Conservation (phyloP, 1,139 yeast species). For the Yueomyces sp. region DNA sequence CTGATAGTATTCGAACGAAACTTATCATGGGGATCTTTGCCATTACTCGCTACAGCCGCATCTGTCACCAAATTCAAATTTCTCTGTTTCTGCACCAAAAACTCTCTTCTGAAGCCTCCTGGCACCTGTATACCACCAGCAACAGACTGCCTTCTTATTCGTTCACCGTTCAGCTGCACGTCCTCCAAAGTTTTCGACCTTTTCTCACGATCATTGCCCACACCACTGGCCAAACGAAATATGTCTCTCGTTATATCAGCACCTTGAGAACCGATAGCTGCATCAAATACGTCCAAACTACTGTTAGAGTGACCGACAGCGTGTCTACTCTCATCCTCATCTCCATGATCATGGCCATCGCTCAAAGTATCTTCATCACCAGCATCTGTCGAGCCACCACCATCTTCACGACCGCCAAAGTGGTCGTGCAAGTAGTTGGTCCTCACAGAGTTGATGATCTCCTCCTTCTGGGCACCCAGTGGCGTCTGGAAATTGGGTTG, state of each 20-base stretch:
- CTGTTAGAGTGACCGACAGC: neutral
- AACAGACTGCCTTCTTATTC: conserved; percentile 40
- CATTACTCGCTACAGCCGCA: neutral
- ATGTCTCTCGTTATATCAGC: conserved; percentile 63
- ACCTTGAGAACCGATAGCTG: conserved; percentile 32
- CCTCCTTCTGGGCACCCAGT: conserved; percentile 15
- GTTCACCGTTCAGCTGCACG: conserved; percentile 11
- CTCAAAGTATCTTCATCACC: neutral
- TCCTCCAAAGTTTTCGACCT: conserved; percentile 22
- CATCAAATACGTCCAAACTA: neutral
- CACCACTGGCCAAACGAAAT: conserved; percentile 24
- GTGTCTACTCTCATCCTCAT: neutral
- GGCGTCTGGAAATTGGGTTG: conserved; percentile 24
- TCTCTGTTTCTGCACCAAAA: conserved; percentile 31
- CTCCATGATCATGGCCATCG: neutral
- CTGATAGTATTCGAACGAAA: neutral
- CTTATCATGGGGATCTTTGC: too few species aligned
- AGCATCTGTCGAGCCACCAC: neutral
- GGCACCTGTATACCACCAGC: conserved; percentile 66
- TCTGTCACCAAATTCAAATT: conserved; percentile 10
- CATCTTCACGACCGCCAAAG: neutral
- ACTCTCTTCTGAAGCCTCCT: conserved; percentile 70
- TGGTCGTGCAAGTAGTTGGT: conserved; percentile 11
- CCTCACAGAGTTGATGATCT: conserved; percentile 15
- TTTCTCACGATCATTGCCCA: conserved; percentile 5